phyloP scores from a whole-genome alignment of 345 rosid genomes.

The Pugionium cornutum region DNA sequence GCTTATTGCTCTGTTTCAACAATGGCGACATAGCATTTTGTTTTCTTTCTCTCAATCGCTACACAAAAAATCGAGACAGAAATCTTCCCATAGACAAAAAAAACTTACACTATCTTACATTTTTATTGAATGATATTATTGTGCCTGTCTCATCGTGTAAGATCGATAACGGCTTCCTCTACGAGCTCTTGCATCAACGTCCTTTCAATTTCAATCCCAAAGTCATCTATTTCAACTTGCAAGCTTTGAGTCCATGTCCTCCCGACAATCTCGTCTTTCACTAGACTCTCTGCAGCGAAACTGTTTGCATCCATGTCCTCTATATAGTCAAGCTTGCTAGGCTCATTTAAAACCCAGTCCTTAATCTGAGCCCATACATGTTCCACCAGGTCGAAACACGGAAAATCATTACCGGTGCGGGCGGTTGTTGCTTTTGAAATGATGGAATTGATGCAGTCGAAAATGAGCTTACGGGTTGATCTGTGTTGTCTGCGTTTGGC shows the following conservation, averaged over 20 bases:
- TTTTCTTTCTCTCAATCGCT: slow-evolving; percentile 13
- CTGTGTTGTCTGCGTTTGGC: slow-evolving; percentile 69
- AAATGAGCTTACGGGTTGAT: slow-evolving; percentile 64
- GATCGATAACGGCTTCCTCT: slow-evolving; percentile 69
- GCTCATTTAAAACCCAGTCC: slow-evolving; percentile 56
- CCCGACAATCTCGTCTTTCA: slow-evolving; percentile 77
- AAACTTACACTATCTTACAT: slow-evolving; percentile 30
- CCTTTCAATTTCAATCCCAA: slow-evolving; percentile 62
- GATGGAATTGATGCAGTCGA: slow-evolving; percentile 65
- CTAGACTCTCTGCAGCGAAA: slow-evolving; percentile 63
- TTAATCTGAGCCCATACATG: slow-evolving; percentile 62
- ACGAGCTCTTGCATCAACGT: slow-evolving; percentile 72
- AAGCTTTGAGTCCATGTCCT: slow-evolving; percentile 59
- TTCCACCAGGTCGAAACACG: slow-evolving; percentile 46
- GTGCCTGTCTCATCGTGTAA: slow-evolving; percentile 37
- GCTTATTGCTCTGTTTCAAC: slow-evolving; percentile 28
- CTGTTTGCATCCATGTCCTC: slow-evolving; percentile 61
- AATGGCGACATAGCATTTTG: slow-evolving; percentile 27
- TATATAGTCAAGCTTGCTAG: slow-evolving; percentile 30
- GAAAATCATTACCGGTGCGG: slow-evolving; percentile 23
- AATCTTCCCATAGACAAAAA: slow-evolving; percentile 19
- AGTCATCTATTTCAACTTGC: slow-evolving; percentile 47
- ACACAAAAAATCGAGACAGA: slow-evolving; percentile 30
- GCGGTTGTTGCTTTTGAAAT: slow-evolving; percentile 45
- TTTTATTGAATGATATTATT: slow-evolving; percentile 29